These are phyloP conservation scores for Glycyrrhiza uralensis DNA, from an alignment of 306 rosid species.

Conservation along the genomic window DNA sequence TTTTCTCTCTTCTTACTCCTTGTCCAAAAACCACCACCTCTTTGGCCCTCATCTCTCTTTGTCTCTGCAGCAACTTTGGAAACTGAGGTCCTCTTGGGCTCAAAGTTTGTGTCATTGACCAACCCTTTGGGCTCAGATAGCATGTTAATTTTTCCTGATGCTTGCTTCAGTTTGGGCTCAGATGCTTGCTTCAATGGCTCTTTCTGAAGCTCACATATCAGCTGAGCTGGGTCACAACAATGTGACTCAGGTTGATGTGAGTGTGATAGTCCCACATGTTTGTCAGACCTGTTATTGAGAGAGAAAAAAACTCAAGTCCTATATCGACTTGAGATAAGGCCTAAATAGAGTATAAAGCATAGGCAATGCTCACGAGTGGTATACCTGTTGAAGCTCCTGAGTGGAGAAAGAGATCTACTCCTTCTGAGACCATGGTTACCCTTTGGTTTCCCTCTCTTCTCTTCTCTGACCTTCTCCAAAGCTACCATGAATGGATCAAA, in stretches of 20 bases:
- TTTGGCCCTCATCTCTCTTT: conserved; percentile 19
- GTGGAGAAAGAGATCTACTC: conserved; percentile 46
- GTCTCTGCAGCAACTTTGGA: conserved; percentile 22
- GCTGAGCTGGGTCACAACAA: not conserved
- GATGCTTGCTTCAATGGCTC: conserved; percentile 8
- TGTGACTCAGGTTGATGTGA: conserved; percentile 19
- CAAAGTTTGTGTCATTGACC: conserved; percentile 6
- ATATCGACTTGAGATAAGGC: too few relatives aligned
- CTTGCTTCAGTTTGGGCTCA: too few relatives aligned
- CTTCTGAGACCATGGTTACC: conserved; percentile 28
- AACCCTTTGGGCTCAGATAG: conserved; percentile 55
- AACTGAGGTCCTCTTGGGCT: not conserved
- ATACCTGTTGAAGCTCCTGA: conserved; percentile 25
- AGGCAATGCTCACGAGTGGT: too few relatives aligned
- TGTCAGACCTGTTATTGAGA: too few relatives aligned
- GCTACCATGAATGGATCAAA: conserved; percentile 87
- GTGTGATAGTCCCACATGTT: not conserved
- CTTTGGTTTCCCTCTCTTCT: conserved; percentile 36
- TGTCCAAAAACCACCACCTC: conserved; percentile 29
- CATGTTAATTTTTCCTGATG: conserved; percentile 16
- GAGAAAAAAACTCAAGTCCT: too few relatives aligned
- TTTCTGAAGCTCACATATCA: conserved; percentile 3
- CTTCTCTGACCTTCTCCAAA: conserved; percentile 55
- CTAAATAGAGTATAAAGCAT: too few relatives aligned
- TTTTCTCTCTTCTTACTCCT: conserved; percentile 36